Base-by-base conservation (phyloP, 2,329 filamentous ascomycete genomes). In the Fusarium sp. region DNA sequence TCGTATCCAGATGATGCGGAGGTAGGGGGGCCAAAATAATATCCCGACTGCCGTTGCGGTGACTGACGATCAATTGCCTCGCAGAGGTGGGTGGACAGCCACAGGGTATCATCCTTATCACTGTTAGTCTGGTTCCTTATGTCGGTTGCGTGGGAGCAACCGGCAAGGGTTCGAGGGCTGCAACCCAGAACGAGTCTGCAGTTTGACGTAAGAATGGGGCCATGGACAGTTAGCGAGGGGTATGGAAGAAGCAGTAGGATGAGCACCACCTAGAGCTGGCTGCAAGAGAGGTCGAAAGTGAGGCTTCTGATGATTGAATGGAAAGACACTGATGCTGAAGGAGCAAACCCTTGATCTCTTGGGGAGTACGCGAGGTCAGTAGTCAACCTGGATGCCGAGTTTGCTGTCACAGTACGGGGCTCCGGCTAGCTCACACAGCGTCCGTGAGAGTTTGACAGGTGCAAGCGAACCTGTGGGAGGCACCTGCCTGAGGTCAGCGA, bases 31-130 rank as follows among this genome's bases (percentile, higher is more conserved):
- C n/a, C 38, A 62, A 47, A 65, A 50, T 59, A 65, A 50, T 59
- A 45, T 14, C 37, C 47, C 60, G 72, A 56, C 62, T 54, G 27
- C 50, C 30, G 43, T 27, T 65, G 43, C 52, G 38, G 52, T 54
- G 71, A 54, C 20, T 64, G 71, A 35, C 62, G 61, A 74, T 72
- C 65, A 66, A 50, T 71, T 74, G 25, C 68, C 58, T 62, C 30
- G 40, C 22, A 65, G 59, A 71, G 64, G 30, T 60, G 37, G 58
- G 25, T 60, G 63, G 63, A 32, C 30, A 40, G 52, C 50, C 56
- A 45, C 50, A 59, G 58, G 45, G 45, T 64, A 56, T 38, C 43
- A 38, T 65, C 59, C 15, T 56, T 43, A 45, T 37, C 40, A 43
- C 56, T 30, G 20, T 33, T 65, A 52, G 66, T 37, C 47, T 67